These are phyloP conservation scores for Fraxinus floribunda DNA, from an alignment of 305 asterid genomes.

Conservation along the genomic window DNA sequence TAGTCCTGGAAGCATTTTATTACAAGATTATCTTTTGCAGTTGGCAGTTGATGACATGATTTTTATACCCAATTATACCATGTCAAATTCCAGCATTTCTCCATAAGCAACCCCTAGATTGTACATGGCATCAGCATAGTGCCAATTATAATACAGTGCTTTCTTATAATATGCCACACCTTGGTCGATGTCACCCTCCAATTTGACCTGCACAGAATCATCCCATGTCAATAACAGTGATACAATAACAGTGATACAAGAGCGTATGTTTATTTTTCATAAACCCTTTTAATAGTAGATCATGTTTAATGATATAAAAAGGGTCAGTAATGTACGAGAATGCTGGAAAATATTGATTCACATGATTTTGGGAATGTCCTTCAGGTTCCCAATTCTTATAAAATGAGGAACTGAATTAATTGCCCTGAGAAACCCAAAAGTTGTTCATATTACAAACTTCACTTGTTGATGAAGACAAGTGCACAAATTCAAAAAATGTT, in stretches of 20 bases:
- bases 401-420: conserved; percentile 10
- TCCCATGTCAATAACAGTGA: conserved; percentile 23
- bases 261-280: neutral
- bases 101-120: conserved; percentile 99
- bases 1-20: neutral
- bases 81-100: conserved; percentile 98
- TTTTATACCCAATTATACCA: conserved; percentile 65
- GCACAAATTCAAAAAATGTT: neutral
- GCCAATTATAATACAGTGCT: conserved; percentile 96
- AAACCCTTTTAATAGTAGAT: neutral
- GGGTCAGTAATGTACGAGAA: neutral
- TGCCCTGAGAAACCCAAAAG: conserved; percentile 10
- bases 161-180: conserved; percentile 89
- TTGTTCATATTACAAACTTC: neutral
- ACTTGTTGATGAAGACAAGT: neutral
- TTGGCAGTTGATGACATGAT: neutral
- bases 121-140: conserved; percentile 99
- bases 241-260: conserved; percentile 15
- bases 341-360: conserved; percentile 1
- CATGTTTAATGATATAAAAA: neutral
- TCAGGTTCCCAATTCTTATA: conserved; percentile 1
- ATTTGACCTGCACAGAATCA: conserved; percentile 67
- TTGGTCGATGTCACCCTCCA: conserved; percentile 96
- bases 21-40: neutral
- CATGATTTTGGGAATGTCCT: neutral